Evolutionary conservation across 257 asterid genomes (phyloP).

Genomic region (Mitragyna speciosa): DNA sequence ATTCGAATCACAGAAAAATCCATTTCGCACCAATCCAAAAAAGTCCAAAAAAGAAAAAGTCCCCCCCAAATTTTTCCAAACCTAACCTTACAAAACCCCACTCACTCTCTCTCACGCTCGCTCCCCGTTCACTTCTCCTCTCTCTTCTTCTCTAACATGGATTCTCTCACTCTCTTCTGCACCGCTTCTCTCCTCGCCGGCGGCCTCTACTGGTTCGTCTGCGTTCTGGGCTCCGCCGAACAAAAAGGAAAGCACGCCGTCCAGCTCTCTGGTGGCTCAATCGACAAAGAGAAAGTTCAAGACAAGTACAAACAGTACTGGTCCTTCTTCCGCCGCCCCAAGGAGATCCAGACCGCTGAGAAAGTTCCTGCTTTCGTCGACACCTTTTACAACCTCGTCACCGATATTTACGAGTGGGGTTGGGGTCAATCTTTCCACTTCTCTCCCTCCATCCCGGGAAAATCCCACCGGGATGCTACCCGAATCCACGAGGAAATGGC

Average conservation of each 20-base stretch:
- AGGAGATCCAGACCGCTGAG: slow-evolving; percentile 47
- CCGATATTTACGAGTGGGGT: slow-evolving; percentile 87
- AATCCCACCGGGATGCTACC: slow-evolving; percentile 76
- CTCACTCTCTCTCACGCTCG: not conserved
- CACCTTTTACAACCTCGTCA: slow-evolving; percentile 79
- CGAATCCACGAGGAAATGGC: slow-evolving; percentile 80
- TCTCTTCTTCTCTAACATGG: slow-evolving; percentile 32
- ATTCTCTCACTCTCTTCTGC: slow-evolving; percentile 50
- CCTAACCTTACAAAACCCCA: not conserved
- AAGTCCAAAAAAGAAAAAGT: not conserved
- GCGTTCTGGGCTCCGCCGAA: slow-evolving; percentile 76
- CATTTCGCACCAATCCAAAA: not conserved
- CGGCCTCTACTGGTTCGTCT: slow-evolving; percentile 76
- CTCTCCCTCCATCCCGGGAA: slow-evolving; percentile 63
- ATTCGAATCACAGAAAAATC: not conserved
- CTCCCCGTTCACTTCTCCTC: not conserved
- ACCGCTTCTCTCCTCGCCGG: slow-evolving; percentile 59
- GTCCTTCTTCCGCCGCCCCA: slow-evolving; percentile 69
- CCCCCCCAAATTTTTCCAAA: not conserved
- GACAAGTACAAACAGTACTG: slow-evolving; percentile 67
- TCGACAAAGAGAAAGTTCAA: slow-evolving; percentile 57
- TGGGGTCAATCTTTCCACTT: slow-evolving; percentile 91
- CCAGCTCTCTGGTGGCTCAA: slow-evolving; percentile 49
- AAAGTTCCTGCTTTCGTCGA: slow-evolving; percentile 86
- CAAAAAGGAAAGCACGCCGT: slow-evolving; percentile 70